Evolutionary conservation across 345 rosid species (phyloP).

Genomic region (Eucalyptus viminalis): DNA sequence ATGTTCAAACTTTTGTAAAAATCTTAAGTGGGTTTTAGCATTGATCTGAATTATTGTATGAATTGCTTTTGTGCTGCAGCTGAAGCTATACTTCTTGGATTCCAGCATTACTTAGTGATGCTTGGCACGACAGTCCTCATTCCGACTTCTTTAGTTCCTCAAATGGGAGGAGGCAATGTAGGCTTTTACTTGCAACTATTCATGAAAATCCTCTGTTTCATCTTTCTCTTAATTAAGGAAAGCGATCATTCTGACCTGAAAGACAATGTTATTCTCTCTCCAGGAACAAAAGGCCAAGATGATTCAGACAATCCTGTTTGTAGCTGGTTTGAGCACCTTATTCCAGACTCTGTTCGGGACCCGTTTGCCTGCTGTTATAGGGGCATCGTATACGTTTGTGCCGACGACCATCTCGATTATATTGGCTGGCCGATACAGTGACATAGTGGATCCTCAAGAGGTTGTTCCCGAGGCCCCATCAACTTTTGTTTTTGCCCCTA

Average conservation of each 20-base stretch:
- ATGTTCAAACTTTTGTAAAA: background rate
- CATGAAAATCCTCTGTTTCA: background rate
- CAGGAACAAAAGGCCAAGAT: slow-evolving; percentile 93
- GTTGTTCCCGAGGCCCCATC: slow-evolving; percentile 13
- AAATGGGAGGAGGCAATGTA: slow-evolving; percentile 98
- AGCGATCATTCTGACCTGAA: background rate
- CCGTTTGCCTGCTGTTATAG: slow-evolving; percentile 87
- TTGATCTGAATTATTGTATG: background rate
- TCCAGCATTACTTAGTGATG: slow-evolving; percentile 97
- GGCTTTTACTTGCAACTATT: background rate
- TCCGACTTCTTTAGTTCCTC: slow-evolving; percentile 71
- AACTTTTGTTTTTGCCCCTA: background rate
- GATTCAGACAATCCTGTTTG: slow-evolving; percentile 87
- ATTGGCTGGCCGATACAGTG: slow-evolving; percentile 74
- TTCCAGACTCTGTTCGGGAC: slow-evolving; percentile 75
- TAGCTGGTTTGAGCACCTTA: slow-evolving; percentile 81
- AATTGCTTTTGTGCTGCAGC: slow-evolving; percentile 39
- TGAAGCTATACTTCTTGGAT: slow-evolving; percentile 87
- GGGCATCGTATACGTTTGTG: slow-evolving; percentile 72
- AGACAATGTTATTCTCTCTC: background rate
- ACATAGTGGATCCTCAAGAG: slow-evolving; percentile 79
- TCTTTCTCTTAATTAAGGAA: background rate
- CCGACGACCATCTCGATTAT: slow-evolving; percentile 81
- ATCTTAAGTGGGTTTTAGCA: background rate
- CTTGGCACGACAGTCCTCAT: slow-evolving; percentile 92